Conservation (phyloP, 768 basidiomycete species). For the Boletus coccyginus region DNA sequence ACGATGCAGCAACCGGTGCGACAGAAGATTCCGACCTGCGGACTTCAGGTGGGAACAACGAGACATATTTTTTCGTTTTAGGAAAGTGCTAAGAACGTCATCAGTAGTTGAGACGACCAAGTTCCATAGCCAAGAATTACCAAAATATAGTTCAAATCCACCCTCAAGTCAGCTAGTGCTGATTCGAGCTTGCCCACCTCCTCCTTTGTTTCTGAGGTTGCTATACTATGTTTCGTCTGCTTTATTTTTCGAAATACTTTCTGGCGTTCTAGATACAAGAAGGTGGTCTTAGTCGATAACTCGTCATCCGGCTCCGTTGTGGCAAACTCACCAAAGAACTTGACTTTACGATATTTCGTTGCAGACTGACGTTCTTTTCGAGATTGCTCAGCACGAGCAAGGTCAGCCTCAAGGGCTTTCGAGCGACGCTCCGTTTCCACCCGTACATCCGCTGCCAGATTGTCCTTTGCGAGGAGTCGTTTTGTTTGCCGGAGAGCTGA, state of each 20-base stretch:
- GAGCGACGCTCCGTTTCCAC: conserved; percentile 78
- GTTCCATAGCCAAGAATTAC: conserved; percentile 37
- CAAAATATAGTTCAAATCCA: conserved; percentile 89
- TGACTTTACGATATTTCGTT: conserved; percentile 81
- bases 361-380: conserved; percentile 74
- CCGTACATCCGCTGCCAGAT: conserved; percentile 79
- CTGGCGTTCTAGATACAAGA: conserved; percentile 63
- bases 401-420: conserved; percentile 70
- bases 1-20: conserved; percentile 4
- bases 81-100: conserved; percentile 66
- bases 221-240: conserved; percentile 58
- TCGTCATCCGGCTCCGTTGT: neutral
- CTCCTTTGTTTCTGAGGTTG: conserved; percentile 34
- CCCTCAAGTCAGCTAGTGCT: conserved; percentile 60
- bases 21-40: conserved; percentile 18
- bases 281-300: neutral
- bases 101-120: neutral
- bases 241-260: conserved; percentile 79
- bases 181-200: conserved; percentile 42
- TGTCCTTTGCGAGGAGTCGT: conserved; percentile 81
- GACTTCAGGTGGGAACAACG: conserved; percentile 76
- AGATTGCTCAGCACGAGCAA: conserved; percentile 58
- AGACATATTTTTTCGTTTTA: conserved; percentile 83
- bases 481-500: conserved; percentile 79
- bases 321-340: conserved; percentile 81